Base-by-base conservation (phyloP, 495 filamentous ascomycete genomes). In the Cudoniella acicularis region DNA sequence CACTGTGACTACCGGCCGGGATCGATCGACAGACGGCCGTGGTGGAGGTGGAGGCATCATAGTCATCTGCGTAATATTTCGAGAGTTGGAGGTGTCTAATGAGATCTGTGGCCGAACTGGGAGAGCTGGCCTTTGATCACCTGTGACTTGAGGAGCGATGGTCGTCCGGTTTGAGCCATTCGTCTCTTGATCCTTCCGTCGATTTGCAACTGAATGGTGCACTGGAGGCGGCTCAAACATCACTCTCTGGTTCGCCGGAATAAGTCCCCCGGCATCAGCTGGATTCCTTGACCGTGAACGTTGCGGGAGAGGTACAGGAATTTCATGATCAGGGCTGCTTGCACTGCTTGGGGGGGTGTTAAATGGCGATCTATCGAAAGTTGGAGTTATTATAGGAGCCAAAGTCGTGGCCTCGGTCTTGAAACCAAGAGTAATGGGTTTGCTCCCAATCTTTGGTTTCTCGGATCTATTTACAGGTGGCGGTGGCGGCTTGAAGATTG, bases 271-370 rank as follows among this genome's bases (percentile, higher is more conserved):
- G n/a, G 27, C 10, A 17, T 68, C 68, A 30, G 49, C 21, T 24
- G 18, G 47, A 57, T 50, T 61, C 46, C 52, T 55, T 22, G 62
- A 64, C 27, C 64, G 40, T 10, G 53, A 18, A 16, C 73, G 72
- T n/a, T 67, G 70, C 48, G 72, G 79, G 25, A 76, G 63, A 3
- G 79, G 73, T n/a, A 59, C 40, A 26, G 49, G 56, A 24, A 57
- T 73, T 4, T 77, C 76, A 25, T 75, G 72, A 55, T 77, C 77
- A 4, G 77, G 70, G 50, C 82, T 88, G 52, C 83, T 87, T 13
- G 84, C 83, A 63, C 87, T 95, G 55, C 84, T 87, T 13, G 93
- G 92, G 10, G 92, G 93, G 26, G 92, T 96, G 70, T 78, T 92
- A 66, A 98, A 97, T 0, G 94, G 93, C 4, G 94, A 97, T 30